A percentile compares a stretch with the other conserved stretches of the same genome.
These are phyloP conservation scores for Kurtzmaniella natalensis DNA, from an alignment of 1,139 yeast genomes.

Conservation along the genomic window DNA sequence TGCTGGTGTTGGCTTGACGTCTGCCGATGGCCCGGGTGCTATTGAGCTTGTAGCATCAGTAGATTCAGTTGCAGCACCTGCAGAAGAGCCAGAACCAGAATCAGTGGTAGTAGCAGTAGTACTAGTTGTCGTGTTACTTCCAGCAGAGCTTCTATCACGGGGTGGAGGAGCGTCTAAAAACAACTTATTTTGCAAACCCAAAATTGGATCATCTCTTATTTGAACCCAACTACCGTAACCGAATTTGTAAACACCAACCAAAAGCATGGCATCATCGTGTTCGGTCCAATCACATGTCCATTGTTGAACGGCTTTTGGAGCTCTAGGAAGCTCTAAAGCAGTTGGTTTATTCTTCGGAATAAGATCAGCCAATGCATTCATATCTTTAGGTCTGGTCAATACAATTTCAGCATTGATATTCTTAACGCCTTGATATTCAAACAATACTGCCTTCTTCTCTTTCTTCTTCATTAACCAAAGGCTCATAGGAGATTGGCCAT, in stretches of 20 bases:
- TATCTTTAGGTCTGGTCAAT: constrained; percentile 75
- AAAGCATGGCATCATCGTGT: constrained; percentile 79
- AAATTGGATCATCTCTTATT: constrained; percentile 90
- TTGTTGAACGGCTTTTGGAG: constrained; percentile 78
- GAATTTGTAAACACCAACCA: constrained; percentile 84
- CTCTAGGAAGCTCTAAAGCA: constrained; percentile 51
- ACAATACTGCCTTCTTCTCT: constrained; percentile 83
- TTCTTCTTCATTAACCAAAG: constrained; percentile 58
- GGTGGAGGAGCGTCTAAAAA: constrained; percentile 49
- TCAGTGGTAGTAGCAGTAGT: neutral
- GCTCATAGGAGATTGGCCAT: constrained; percentile 38
- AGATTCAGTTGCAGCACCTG: constrained; percentile 8
- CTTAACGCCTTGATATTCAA: constrained; percentile 86
- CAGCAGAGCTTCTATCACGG: too few relatives aligned
- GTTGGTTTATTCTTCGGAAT: constrained; percentile 59
- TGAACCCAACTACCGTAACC: constrained; percentile 97
- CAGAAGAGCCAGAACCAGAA: neutral
- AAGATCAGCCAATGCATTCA: constrained; percentile 57
- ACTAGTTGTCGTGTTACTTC: too few relatives aligned
- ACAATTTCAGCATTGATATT: constrained; percentile 88
- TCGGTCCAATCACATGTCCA: constrained; percentile 90
- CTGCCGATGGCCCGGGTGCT: constrained; percentile 14
- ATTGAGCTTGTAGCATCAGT: neutral
- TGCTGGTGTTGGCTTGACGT: constrained; percentile 10
- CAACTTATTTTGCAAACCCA: constrained; percentile 81